Evolutionary conservation across 169 alveolate genomes (phyloP), one percentile per base, ranked within the genome.

Genomic region (Theileria annulata): DNA sequence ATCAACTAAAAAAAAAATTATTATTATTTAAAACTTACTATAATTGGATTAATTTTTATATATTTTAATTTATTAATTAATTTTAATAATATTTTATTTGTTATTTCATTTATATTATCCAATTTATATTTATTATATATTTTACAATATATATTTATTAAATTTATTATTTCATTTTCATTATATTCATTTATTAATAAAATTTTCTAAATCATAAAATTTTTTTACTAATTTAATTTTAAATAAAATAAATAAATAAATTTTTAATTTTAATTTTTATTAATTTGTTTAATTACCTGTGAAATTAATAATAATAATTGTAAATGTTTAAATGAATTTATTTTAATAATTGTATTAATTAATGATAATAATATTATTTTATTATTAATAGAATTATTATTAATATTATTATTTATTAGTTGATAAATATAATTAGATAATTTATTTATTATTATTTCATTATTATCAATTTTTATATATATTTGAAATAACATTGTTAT

Each of bases 401-500:
- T 48, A 48, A 48, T 15, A 48, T 48, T 15, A 48, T 48, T 48
- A 15, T 48, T 13, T 48, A 13, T 15, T 48, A 48, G 58, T 48
- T 48, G 12, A 15, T 48, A 48, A 13, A 13, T 48, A 13, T 48
- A 12, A 48, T 13, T 15, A 13, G 15, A 48, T 48, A 13, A 12
- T 13, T 48, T n/a, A n/a, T n/a, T n/a, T 9, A 5, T 9, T 5
- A 21, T 56, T 9, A 3, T 56, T 9, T 56, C 19, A 6, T 56
- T 42, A 10, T 64, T 3, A 25, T 73, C 87, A 6, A 82, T 77
- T 60, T 84, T 84, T 31, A 77, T 49, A 66, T 84, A 84, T 0
- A 87, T 78, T 66, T 84, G 87, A 47, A 76, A 84, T 23, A 84
- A 27, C 90, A 84, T 84, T 25, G 90, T 71, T 42, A 84, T 28